Evolutionary conservation across 2,329 filamentous ascomycete species (phyloP).

Genomic region (Sporothrix mexicana): DNA sequence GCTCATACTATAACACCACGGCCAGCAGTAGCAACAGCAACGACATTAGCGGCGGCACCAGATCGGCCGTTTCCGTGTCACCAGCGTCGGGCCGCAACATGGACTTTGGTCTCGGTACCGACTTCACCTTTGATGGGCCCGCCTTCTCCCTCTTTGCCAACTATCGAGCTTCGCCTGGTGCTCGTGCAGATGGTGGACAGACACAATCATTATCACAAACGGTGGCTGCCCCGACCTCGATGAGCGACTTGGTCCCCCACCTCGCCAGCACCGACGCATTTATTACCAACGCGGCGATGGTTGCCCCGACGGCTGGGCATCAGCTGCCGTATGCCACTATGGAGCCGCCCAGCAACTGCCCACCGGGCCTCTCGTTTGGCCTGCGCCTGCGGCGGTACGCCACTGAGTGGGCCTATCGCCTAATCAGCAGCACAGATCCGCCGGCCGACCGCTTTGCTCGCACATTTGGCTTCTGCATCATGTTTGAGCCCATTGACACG

Average conservation of each 20-base stretch:
- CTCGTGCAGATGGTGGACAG: too few relatives aligned
- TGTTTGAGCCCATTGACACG: constrained; percentile 59
- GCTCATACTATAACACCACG: not conserved
- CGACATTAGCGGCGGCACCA: constrained; percentile 27
- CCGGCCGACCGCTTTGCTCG: constrained; percentile 56
- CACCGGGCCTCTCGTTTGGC: constrained; percentile 70
- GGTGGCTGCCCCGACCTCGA: constrained; percentile 30
- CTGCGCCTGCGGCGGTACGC: constrained; percentile 71
- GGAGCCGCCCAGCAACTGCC: constrained; percentile 59
- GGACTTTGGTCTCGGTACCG: constrained; percentile 9
- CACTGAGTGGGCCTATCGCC: constrained; percentile 65
- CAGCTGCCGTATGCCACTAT: constrained; percentile 47
- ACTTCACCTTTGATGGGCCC: constrained; percentile 15
- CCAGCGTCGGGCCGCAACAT: constrained; percentile 35
- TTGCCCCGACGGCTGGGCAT: too few relatives aligned
- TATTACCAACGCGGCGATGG: constrained; percentile 37
- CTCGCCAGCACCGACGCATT: constrained; percentile 26
- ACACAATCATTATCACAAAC: too few relatives aligned
- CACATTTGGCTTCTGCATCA: constrained; percentile 72
- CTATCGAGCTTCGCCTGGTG: not conserved
- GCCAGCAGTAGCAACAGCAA: too few relatives aligned
- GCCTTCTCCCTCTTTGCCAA: constrained; percentile 14
- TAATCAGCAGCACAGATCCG: constrained; percentile 59
- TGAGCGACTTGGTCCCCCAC: constrained; percentile 16
- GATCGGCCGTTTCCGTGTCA: constrained; percentile 6